Evolutionary conservation across 2,329 filamentous ascomycete species (phyloP).

Genomic region (Trichoderma arundinaceum): DNA sequence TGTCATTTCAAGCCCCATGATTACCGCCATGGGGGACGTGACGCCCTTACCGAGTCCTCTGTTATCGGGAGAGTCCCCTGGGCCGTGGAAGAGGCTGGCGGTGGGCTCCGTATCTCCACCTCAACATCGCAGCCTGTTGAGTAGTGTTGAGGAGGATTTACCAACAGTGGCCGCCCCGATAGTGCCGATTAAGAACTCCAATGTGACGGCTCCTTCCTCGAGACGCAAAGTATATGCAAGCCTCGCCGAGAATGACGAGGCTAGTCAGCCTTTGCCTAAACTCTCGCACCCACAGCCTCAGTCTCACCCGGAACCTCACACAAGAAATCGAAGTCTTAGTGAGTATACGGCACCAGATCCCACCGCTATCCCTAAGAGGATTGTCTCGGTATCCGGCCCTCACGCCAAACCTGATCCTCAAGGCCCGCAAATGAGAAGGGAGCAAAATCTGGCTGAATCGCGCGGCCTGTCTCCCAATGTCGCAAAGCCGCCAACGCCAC

Average conservation of each 20-base stretch:
- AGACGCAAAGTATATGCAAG: conserved; percentile 62
- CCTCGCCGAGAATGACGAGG: conserved; percentile 41
- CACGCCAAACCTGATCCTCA: conserved; percentile 50
- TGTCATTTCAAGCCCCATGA: conserved; percentile 72
- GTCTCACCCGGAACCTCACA: conserved; percentile 50
- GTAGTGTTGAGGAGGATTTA: conserved; percentile 43
- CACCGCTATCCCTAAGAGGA: conserved; percentile 70
- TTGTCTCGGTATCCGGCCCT: conserved; percentile 73
- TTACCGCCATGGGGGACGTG: conserved; percentile 76
- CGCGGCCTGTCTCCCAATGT: conserved; percentile 70
- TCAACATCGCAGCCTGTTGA: conserved; percentile 37
- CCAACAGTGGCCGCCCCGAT: conserved; percentile 58
- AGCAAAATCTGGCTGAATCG: conserved; percentile 79
- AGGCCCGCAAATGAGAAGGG: conserved; percentile 66
- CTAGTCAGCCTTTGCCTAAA: conserved; percentile 41
- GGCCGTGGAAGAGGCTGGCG: conserved; percentile 66
- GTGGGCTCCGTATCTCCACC: conserved; percentile 53
- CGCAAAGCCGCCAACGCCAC: conserved; percentile 77
- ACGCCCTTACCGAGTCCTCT: conserved; percentile 81
- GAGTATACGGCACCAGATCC: conserved; percentile 78
- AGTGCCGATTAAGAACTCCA: conserved; percentile 57
- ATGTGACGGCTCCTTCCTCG: conserved; percentile 56
- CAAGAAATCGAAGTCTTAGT: conserved; percentile 82
- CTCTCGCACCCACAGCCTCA: conserved; percentile 34
- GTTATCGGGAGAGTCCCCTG: conserved; percentile 67